Evolutionary conservation across 1,139 yeast species (phyloP).

Genomic region (Saccharomyces hybrid): DNA sequence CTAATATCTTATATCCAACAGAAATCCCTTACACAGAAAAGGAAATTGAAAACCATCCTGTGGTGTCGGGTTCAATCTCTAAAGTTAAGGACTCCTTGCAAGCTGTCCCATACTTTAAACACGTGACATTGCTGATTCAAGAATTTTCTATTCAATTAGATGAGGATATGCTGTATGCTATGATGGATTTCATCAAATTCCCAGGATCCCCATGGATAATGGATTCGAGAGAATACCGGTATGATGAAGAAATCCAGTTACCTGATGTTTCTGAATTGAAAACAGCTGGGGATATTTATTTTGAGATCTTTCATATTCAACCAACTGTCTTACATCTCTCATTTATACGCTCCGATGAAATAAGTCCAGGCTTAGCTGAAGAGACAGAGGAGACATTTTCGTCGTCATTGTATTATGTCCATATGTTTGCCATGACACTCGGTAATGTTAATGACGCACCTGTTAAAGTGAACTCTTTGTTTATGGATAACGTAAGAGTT

Average conservation of each 20-base stretch:
- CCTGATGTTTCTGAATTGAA: conserved; percentile 65
- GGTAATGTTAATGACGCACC: conserved; percentile 98
- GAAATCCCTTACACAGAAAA: conserved; percentile 78
- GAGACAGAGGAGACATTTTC: conserved; percentile 42
- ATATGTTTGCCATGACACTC: conserved; percentile 90
- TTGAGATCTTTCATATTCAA: conserved; percentile 87
- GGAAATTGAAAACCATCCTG: conserved; percentile 85
- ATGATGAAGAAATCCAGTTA: conserved; percentile 51
- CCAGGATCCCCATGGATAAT: conserved; percentile 68
- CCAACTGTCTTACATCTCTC: conserved; percentile 86
- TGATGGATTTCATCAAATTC: conserved; percentile 67
- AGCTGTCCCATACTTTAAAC: conserved; percentile 84
- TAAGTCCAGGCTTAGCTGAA: conserved; percentile 42
- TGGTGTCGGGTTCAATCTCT: conserved; percentile 78
- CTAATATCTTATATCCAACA: conserved; percentile 85
- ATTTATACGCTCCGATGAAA: conserved; percentile 82
- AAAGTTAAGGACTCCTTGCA: conserved; percentile 81
- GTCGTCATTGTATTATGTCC: conserved; percentile 56
- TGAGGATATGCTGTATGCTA: conserved; percentile 82
- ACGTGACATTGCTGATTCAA: conserved; percentile 81
- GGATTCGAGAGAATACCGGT: conserved; percentile 11
- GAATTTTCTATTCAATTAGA: conserved; percentile 90
- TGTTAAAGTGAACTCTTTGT: conserved; percentile 75
- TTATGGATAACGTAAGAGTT: conserved; percentile 82
- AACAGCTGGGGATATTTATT: conserved; percentile 68